phyloP scores from a whole-genome alignment of 2,329 filamentous ascomycete genomes.

The Colletotrichum lini region DNA sequence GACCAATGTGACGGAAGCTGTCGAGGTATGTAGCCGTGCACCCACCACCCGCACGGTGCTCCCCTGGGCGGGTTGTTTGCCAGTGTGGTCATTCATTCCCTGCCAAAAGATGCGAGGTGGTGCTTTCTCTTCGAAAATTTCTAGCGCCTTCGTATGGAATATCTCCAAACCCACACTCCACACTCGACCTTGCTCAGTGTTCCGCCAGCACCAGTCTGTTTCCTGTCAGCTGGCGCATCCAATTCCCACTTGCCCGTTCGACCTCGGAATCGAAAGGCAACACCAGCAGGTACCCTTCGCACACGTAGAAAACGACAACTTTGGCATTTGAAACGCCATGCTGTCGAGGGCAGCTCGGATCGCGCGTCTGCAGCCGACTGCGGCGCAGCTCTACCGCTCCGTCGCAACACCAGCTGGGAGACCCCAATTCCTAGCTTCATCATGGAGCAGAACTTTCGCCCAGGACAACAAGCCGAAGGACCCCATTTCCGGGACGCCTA shows the following conservation, averaged over 20 bases:
- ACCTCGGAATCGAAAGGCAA: neutral
- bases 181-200: slow-evolving; percentile 11
- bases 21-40: slow-evolving; percentile 12
- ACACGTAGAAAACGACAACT: neutral
- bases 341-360: slow-evolving; percentile 45
- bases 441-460: slow-evolving; percentile 41
- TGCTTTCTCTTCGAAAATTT: slow-evolving; percentile 39
- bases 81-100: neutral
- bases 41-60: neutral
- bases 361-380: slow-evolving; percentile 43
- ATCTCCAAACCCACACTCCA: slow-evolving; percentile 33
- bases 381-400: slow-evolving; percentile 41
- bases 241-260: neutral
- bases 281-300: neutral
- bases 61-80: neutral
- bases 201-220: slow-evolving; percentile 21
- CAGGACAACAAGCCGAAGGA: slow-evolving; percentile 35
- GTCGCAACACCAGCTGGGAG: slow-evolving; percentile 39
- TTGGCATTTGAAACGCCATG: slow-evolving; percentile 42
- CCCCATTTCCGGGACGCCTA: slow-evolving; percentile 25
- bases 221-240: slow-evolving; percentile 25
- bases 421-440: slow-evolving; percentile 34
- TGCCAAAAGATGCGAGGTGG: slow-evolving; percentile 20
- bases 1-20: neutral
- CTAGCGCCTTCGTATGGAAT: slow-evolving; percentile 41